Conservation (phyloP, 768 basidiomycete species). For the Omphalotus guepiniiformis region DNA sequence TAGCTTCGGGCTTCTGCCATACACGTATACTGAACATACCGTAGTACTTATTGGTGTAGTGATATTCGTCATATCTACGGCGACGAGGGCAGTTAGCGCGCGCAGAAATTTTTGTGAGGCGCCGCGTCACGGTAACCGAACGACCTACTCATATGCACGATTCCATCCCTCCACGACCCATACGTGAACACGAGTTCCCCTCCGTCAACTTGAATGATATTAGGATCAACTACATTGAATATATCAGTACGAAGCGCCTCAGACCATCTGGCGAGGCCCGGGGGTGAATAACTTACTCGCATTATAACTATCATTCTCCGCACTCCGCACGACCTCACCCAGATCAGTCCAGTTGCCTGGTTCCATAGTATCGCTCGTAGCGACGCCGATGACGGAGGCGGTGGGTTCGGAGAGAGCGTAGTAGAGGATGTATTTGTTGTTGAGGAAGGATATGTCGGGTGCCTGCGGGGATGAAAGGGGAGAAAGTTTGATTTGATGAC, state of each 20-base stretch:
- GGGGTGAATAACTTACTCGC: neutral
- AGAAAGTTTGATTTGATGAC: too few species aligned
- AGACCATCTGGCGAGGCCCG: too few species aligned
- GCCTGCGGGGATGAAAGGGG: too few species aligned
- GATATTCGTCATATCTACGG: too few species aligned
- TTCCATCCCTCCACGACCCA: constrained; percentile 5
- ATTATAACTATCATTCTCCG: constrained; percentile 1
- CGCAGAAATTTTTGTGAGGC: too few species aligned
- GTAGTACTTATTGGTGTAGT: too few species aligned
- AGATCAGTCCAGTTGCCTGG: constrained; percentile 7
- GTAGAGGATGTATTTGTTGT: constrained; percentile 3
- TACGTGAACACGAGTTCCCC: constrained; percentile 1
- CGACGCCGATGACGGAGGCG: constrained; percentile 4
- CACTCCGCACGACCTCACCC: constrained; percentile 1
- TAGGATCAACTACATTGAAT: constrained; percentile 1
- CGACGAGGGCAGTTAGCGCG: too few species aligned
- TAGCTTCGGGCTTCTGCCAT: too few species aligned
- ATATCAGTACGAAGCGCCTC: too few species aligned
- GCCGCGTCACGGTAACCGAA: too few species aligned
- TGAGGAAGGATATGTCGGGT: constrained; percentile 4
- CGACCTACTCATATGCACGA: neutral
- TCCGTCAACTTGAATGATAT: neutral
- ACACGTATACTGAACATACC: too few species aligned
- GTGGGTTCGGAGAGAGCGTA: neutral
- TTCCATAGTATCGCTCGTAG: constrained; percentile 5